Evolutionary conservation across 1,139 yeast species (phyloP), one percentile per base, ranked within the genome.

Genomic region (Pichia cactophila): DNA sequence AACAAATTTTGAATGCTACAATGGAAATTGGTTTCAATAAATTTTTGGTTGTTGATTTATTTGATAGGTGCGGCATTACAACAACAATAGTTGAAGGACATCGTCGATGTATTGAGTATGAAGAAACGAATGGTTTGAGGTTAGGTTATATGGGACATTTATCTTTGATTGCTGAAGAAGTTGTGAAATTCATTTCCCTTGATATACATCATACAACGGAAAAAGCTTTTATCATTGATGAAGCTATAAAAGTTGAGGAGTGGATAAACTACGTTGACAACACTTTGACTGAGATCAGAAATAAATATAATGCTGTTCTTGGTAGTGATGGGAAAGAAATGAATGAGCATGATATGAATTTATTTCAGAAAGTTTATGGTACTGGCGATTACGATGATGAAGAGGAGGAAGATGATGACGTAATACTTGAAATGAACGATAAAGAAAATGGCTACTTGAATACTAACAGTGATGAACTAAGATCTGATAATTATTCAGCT

Each of bases 91-190:
- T 90, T 48, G 80, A 83, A 51, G 97, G 97, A 9, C 96, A 92
- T 65, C 71, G 74, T 56, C 73, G 77, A 52, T 89, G 96, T 58
- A 79, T 80, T 50, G 80, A 80, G 50, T 86, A 86, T 64, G 69
- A 69, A 52, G 70, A 67, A 46, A 70, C 72, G 48, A 79, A 81
- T 49, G 85, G 87, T 1, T 75, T 87, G 55, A 77, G 97, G 56
- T 72, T 90, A 52, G 99, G 98, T 1, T 94, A 86, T 66, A 94
- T 92, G 95, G 99, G 99, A 31, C 98, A 92, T 67, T 73, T 92
- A 63, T 92, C 97, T 0, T 73, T 92, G 56, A 90, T 94, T 55
- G 95, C 97, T 9, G 98, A 94, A 64, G 99, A 92, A 65, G 95
- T 92, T 43, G 97, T 92, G 51, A 94, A 94, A 65, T 92, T 92